Conservation (phyloP, 2,329 filamentous ascomycete species). For the Tolypocladium amazonense region DNA sequence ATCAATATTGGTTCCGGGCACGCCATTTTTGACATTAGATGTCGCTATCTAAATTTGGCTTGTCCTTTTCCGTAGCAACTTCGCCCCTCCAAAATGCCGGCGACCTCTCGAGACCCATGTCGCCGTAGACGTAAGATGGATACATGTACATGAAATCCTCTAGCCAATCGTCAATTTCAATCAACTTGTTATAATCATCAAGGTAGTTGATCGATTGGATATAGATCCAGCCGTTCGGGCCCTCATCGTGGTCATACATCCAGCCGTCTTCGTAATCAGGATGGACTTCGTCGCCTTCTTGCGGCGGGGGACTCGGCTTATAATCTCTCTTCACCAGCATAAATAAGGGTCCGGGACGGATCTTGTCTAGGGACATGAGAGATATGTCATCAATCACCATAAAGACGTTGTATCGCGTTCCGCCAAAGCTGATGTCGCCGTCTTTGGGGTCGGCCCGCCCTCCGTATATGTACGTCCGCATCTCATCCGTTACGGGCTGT, state of each 20-base stretch:
- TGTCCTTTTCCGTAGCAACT: neutral
- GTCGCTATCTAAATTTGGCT: neutral
- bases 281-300: neutral
- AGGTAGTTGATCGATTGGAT: neutral
- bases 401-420: neutral
- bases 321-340: neutral
- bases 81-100: neutral
- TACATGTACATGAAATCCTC: neutral
- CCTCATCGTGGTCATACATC: neutral
- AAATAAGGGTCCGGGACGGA: neutral
- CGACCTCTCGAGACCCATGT: neutral
- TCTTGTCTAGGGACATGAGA: neutral
- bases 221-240: neutral
- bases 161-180: neutral
- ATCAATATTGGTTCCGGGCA: too few relatives aligned
- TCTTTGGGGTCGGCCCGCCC: neutral
- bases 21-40: neutral
- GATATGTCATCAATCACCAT: neutral
- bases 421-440: neutral
- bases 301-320: neutral
- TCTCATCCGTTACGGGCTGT: neutral
- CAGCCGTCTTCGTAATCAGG: neutral
- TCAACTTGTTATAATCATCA: neutral
- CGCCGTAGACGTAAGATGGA: neutral
- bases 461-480: neutral